Base-by-base conservation (phyloP, 306 rosid genomes). In the Begonia loranthoides region DNA sequence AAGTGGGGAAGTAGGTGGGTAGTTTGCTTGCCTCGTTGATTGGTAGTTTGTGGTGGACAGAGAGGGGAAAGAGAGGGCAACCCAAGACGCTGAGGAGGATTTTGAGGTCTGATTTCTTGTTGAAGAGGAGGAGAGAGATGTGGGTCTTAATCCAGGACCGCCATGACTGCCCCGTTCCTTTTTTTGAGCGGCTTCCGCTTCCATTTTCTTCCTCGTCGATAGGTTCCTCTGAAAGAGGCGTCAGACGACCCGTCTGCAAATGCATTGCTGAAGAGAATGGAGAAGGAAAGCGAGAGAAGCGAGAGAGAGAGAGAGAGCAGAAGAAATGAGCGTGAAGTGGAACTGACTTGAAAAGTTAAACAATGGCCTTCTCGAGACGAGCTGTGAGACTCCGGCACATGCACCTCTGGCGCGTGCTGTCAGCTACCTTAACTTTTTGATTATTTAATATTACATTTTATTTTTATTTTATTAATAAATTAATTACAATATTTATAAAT, bases 171-270 rank as follows among this genome's bases (percentile, higher is more conserved):
- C 80, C 22, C 28, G 22, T 54, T 6, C 81, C 77, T 61, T 67
- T 82, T 73, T 66, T 79, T 2, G 78, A 66, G 24, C 60, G 43
- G 1, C 53, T 68, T n/a, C 24, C 13, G 4, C 17, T n/a, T 46
- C 22, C 54, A 0, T 63, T 72, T 11, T 77, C 76, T 56, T 85
- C 85, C 51, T 77, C 90, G 40, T 70, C 79, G 58, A 73, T 70
- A 21, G 97, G 97, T 57, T 89, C 97, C 63, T 89, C 97, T 48
- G 95, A 73, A 16, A 89, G 33, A 15, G 97, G 84, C 21, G 88
- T 88, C n/a, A 84, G 84, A n/a, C 87, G 71, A 38, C 68, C 77
- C 84, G 82, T 88, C 53, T 58, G 62, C 13, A 33, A 34, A n/a
- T 58, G 62, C 62, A 45, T 46, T 22, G 13, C 14, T 15, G 13